A percentile compares a stretch with the other conserved stretches of the same genome.
These are phyloP conservation scores for Pichia californica DNA, from an alignment of 805 yeast species.

Conservation along the genomic window DNA sequence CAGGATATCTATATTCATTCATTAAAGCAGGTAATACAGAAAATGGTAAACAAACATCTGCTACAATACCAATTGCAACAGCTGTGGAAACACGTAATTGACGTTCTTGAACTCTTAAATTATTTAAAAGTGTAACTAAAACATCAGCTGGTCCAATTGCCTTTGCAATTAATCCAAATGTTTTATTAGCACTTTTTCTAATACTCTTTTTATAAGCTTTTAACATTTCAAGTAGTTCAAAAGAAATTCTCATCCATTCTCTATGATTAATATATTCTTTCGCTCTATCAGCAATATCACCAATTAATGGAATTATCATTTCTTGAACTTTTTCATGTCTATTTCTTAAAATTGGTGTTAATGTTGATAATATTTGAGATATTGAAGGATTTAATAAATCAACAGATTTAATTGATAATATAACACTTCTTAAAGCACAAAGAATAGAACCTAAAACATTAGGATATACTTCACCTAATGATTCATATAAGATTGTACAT, in stretches of 20 bases:
- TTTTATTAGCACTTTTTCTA: conserved; percentile 76
- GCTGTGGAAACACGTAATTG: conserved; percentile 96
- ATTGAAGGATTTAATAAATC: conserved; percentile 71
- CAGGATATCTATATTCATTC: conserved; percentile 93
- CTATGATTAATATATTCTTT: conserved; percentile 81
- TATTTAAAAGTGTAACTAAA: conserved; percentile 72
- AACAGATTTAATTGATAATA: conserved; percentile 48
- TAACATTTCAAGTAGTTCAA: conserved; percentile 82
- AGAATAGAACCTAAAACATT: conserved; percentile 86
- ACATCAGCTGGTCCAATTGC: conserved; percentile 97
- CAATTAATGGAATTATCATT: conserved; percentile 69
- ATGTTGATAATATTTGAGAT: conserved; percentile 73
- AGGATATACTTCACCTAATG: conserved; percentile 91
- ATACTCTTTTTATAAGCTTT: conserved; percentile 73
- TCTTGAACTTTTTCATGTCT: conserved; percentile 89
- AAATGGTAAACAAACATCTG: conserved; percentile 87
- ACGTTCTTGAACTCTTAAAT: conserved; percentile 87
- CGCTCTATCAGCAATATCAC: conserved; percentile 71
- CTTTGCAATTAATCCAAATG: conserved; percentile 85
- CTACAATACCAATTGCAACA: conserved; percentile 95
- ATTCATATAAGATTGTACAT: conserved; percentile 76
- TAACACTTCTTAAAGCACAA: conserved; percentile 59
- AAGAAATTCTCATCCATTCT: conserved; percentile 97
- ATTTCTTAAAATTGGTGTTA: conserved; percentile 87
- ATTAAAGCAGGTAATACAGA: conserved; percentile 90